These are phyloP conservation scores for Drechslerella dactyloides DNA, from an alignment of 2,329 filamentous ascomycete species.

Conservation along the genomic window DNA sequence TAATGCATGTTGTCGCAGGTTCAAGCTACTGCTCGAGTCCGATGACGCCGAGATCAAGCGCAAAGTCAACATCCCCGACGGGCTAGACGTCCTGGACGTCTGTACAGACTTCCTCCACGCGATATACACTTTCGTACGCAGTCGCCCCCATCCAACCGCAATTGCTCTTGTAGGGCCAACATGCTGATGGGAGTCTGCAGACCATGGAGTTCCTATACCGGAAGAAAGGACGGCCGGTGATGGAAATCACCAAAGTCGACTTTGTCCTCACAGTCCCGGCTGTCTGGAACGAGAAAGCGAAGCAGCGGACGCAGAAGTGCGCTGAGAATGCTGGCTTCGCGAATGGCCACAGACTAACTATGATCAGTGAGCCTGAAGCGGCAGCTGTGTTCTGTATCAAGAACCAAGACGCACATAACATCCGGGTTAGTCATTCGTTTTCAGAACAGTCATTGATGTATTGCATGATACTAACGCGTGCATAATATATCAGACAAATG, in stretches of 20 bases:
- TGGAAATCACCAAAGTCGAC: slow-evolving; percentile 62
- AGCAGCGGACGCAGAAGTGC: slow-evolving; percentile 57
- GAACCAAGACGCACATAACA: slow-evolving; percentile 45
- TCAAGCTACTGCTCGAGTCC: slow-evolving; percentile 52
- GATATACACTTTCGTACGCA: slow-evolving; percentile 49
- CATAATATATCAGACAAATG: slow-evolving; percentile 17
- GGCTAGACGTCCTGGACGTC: slow-evolving; percentile 51
- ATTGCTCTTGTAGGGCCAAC: not conserved
- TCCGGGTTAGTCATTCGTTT: slow-evolving; percentile 15
- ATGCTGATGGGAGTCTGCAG: slow-evolving; percentile 4
- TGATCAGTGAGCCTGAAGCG: slow-evolving; percentile 48
- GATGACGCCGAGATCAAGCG: slow-evolving; percentile 44
- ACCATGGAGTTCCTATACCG: slow-evolving; percentile 44
- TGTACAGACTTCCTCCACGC: slow-evolving; percentile 51
- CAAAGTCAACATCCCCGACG: slow-evolving; percentile 50
- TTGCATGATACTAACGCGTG: slow-evolving; percentile 13
- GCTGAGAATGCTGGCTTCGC: slow-evolving; percentile 46
- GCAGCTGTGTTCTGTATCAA: slow-evolving; percentile 49
- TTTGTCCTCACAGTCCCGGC: slow-evolving; percentile 82
- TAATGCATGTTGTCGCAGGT: slow-evolving; percentile 12
- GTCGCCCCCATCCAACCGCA: not conserved
- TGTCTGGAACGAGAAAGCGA: slow-evolving; percentile 81
- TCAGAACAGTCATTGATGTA: not conserved
- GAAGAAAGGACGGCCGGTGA: slow-evolving; percentile 38
- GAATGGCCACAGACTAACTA: slow-evolving; percentile 48